Evolutionary conservation across 176 grass and related monocot species (phyloP).

Genomic region (Chrysopogon serrulatus): DNA sequence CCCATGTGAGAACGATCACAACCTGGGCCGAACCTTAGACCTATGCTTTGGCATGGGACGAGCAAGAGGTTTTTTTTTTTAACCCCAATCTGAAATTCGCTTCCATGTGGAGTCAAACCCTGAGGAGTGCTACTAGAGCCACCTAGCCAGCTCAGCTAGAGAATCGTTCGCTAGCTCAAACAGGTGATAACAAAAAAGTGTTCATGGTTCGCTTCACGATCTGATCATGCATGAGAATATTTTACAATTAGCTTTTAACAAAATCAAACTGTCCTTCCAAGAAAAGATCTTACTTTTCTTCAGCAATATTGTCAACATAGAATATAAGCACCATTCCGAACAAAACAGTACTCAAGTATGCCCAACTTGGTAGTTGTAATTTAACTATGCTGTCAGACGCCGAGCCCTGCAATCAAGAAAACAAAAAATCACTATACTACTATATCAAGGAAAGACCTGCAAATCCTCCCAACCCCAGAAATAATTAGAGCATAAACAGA

Average conservation of each 20-base stretch:
- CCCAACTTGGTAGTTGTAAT: slow-evolving; percentile 91
- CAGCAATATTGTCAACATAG: slow-evolving; percentile 87
- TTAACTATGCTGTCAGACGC: slow-evolving; percentile 88
- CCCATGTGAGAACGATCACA: no score
- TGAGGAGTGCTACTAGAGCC: background rate
- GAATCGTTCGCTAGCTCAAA: background rate
- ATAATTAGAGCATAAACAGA: slow-evolving; percentile 5
- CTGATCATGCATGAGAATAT: background rate
- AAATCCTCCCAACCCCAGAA: slow-evolving; percentile 8
- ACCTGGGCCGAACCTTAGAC: background rate
- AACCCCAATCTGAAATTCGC: background rate
- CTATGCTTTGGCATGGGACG: background rate
- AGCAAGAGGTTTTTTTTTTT: background rate
- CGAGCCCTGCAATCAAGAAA: slow-evolving; percentile 64
- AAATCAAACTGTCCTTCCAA: background rate
- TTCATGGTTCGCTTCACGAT: background rate
- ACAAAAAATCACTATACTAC: slow-evolving; percentile 25
- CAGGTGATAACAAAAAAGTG: background rate
- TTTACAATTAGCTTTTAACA: background rate
- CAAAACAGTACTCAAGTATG: slow-evolving; percentile 79
- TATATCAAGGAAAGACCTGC: background rate
- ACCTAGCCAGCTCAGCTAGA: background rate
- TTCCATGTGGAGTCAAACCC: background rate
- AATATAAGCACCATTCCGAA: slow-evolving; percentile 95
- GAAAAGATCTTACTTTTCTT: slow-evolving; percentile 69